Conservation (phyloP, 164 flowering plant genomes). For the Litsea cubeba region DNA sequence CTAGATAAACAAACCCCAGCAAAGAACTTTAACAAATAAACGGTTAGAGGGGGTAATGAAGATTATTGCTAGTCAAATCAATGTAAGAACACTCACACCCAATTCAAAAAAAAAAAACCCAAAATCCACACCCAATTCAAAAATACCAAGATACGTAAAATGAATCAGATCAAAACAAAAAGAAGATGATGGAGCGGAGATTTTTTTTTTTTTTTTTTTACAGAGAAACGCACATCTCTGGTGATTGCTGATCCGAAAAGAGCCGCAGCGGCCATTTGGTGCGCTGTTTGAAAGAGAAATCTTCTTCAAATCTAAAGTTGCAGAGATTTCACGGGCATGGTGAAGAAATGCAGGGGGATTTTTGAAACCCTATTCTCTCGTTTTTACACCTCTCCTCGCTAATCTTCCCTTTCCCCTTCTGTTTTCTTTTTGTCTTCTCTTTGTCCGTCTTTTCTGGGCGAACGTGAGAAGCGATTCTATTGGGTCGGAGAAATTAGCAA, state of each 20-base stretch:
- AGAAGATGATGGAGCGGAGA: neutral
- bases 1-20: neutral
- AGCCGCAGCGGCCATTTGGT: neutral
- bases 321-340: too few species aligned
- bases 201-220: neutral
- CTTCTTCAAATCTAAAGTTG: too few species aligned
- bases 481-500: too few species aligned
- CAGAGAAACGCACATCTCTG: neutral
- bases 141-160: neutral
- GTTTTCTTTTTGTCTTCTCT: too few species aligned
- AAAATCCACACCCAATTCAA: neutral
- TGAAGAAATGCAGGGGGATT: too few species aligned
- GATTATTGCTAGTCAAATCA: neutral
- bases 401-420: too few species aligned
- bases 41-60: neutral
- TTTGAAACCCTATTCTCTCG: too few species aligned
- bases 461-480: too few species aligned
- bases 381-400: too few species aligned
- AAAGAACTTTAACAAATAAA: neutral
- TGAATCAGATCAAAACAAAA: neutral
- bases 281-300: too few species aligned
- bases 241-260: slow-evolving; percentile 1
- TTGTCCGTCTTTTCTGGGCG: too few species aligned
- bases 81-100: neutral
- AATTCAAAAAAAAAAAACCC: neutral